phyloP scores from a whole-genome alignment of 2,329 filamentous ascomycete genomes.

The Elsinoe batatas region DNA sequence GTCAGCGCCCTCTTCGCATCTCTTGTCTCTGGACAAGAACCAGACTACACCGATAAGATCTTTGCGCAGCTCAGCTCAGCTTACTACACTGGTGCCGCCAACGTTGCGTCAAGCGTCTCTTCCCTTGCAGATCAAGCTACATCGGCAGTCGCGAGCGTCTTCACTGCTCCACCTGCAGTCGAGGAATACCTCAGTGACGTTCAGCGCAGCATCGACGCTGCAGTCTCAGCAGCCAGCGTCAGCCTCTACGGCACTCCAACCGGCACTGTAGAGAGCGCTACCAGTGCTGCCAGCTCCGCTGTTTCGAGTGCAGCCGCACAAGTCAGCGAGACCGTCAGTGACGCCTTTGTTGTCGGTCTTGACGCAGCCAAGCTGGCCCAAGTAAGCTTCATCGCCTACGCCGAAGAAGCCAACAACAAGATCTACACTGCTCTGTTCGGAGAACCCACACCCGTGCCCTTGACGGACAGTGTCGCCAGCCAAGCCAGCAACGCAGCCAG shows the following conservation, averaged over 20 bases:
- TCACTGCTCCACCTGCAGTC: conserved; percentile 28
- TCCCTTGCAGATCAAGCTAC: conserved; percentile 50
- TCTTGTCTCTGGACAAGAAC: conserved; percentile 65
- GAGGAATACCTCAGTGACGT: conserved; percentile 49
- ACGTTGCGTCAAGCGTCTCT: conserved; percentile 41
- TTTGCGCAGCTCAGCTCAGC: conserved; percentile 60
- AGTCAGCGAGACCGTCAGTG: conserved; percentile 40
- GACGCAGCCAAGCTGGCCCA: conserved; percentile 45
- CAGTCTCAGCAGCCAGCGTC: conserved; percentile 35
- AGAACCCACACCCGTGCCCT: conserved; percentile 34
- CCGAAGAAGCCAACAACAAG: conserved; percentile 33
- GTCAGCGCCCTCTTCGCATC: conserved; percentile 67
- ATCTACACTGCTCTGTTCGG: conserved; percentile 30
- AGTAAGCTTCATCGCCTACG: conserved; percentile 40
- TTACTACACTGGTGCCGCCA: conserved; percentile 58
- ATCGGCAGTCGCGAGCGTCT: conserved; percentile 43
- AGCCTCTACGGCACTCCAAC: conserved; percentile 37
- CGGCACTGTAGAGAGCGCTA: conserved; percentile 31
- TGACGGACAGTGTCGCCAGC: conserved; percentile 31
- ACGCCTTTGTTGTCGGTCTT: conserved; percentile 34
- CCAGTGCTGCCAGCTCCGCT: conserved; percentile 37
- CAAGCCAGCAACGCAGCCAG: conserved; percentile 37
- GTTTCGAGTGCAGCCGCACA: conserved; percentile 23
- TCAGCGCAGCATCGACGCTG: conserved; percentile 37
- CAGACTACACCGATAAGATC: conserved; percentile 71